A percentile compares a stretch with the other conserved stretches of the same genome.
These are phyloP conservation scores for Fusarium dlaminii DNA, from an alignment of 2,329 filamentous ascomycete genomes.

Conservation along the genomic window DNA sequence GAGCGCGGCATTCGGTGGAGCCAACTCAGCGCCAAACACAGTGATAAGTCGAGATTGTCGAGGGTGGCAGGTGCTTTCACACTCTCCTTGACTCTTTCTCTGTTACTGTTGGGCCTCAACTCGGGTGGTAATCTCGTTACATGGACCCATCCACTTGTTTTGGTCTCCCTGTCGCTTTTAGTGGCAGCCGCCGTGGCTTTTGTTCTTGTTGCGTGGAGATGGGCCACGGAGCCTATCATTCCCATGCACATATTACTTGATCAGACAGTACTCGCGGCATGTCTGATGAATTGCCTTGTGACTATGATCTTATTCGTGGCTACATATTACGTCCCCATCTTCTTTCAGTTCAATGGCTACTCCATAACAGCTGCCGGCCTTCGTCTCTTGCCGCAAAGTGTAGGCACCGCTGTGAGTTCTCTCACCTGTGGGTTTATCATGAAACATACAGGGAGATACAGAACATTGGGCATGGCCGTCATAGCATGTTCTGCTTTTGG, in stretches of 20 bases:
- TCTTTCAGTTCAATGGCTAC: neutral
- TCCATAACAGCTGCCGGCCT: neutral
- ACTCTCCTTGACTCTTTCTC: neutral
- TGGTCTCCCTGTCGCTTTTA: neutral
- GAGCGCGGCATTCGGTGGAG: fast-evolving
- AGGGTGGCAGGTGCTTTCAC: neutral
- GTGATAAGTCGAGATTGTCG: neutral
- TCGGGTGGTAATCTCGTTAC: neutral
- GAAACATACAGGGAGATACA: neutral
- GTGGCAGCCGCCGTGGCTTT: neutral
- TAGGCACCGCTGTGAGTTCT: neutral
- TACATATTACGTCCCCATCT: neutral
- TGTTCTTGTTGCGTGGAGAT: neutral
- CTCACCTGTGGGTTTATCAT: neutral
- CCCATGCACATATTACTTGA: neutral
- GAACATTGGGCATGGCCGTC: neutral
- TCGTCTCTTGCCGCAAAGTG: neutral
- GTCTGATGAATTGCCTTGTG: neutral
- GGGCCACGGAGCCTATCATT: neutral
- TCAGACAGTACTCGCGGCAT: neutral
- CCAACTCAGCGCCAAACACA: neutral
- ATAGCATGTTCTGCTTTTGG: neutral
- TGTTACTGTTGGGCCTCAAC: neutral
- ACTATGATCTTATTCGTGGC: neutral
- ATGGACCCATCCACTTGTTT: neutral